Evolutionary conservation across 768 basidiomycete genomes (phyloP), one percentile per base, ranked within the genome.

Genomic region (Nidula microcarpa): DNA sequence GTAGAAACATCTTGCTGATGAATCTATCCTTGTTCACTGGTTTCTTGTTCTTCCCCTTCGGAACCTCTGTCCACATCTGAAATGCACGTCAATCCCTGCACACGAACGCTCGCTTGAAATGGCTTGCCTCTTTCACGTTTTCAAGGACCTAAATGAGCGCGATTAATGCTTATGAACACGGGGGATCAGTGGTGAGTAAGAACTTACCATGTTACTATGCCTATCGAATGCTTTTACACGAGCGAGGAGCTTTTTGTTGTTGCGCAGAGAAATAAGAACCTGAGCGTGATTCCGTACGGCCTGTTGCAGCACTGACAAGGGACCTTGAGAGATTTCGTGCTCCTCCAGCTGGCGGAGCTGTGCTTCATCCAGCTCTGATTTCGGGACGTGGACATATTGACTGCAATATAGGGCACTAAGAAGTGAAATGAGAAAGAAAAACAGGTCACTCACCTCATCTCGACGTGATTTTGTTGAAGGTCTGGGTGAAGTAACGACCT

Each of bases 21-120:
- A 98, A 99, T 47, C 97, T 83, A 72, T 98, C 97, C 74, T 98
- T 98, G 78, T 98, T 98, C 53, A 98, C 87, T 6, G 97, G 92
- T 67, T 98, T 98, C 77, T 97, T 98, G 67, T 94, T 94, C 75
- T 98, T 98, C 39, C 94, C 94, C 72, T 98, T 98, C 16, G 97
- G 97, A 46, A 87, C 70, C 69, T 99, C 97, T 17, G 95, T 98
- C 97, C 97, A 98, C 96, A 98, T 98, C 94, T 99, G 56, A 58
- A 17, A n/a, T 10, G 39, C 14, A 33, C 9, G 44, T 46, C n/a
- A 48, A 46, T 43, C 43, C 9, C 46, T 33, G 11, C 46, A 5
- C 47, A 23, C 49, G 9, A 8, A 45, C 36, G 18, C 4, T 23
- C 16, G 9, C 14, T 4, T 35, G 30, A 23, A 13, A 32, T 11